These are phyloP conservation scores for Fragaria ananassa DNA, from an alignment of 306 rosid species.

Conservation along the genomic window DNA sequence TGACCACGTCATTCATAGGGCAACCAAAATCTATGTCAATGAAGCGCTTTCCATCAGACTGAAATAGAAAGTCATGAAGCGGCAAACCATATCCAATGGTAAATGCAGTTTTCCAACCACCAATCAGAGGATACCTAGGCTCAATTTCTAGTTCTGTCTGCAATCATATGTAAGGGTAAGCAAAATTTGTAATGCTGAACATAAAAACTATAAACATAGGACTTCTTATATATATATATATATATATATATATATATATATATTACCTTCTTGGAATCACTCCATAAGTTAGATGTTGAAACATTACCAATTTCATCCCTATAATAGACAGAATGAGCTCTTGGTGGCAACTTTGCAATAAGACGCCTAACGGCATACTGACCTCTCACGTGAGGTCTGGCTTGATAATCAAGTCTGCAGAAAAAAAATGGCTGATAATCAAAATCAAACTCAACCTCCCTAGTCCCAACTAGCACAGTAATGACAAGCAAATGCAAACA, in stretches of 20 bases:
- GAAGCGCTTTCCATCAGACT: constrained; percentile 65
- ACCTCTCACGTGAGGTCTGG: constrained; percentile 73
- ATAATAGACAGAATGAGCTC: constrained; percentile 90
- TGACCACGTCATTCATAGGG: constrained; percentile 73
- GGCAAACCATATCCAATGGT: constrained; percentile 95
- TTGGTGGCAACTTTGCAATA: constrained; percentile 83
- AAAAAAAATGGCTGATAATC: constrained; percentile 34
- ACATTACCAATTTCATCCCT: constrained; percentile 96
- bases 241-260: not conserved
- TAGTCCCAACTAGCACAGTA: constrained; percentile 19
- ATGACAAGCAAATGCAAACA: constrained; percentile 16
- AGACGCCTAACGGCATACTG: constrained; percentile 78
- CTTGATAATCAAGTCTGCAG: constrained; percentile 88
- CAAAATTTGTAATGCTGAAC: constrained; percentile 18
- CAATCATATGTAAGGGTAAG: constrained; percentile 24
- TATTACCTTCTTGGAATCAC: constrained; percentile 80
- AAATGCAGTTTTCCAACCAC: constrained; percentile 94
- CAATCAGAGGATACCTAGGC: constrained; percentile 93
- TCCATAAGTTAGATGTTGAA: constrained; percentile 93
- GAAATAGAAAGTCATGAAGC: constrained; percentile 79
- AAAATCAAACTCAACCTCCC: constrained; percentile 16
- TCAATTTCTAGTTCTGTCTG: constrained; percentile 87
- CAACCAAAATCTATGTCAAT: constrained; percentile 77
- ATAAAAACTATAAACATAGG: not conserved
- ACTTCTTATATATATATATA: not conserved